phyloP scores from a whole-genome alignment of 2,329 filamentous ascomycete species.

The Chaetomium globosum region DNA sequence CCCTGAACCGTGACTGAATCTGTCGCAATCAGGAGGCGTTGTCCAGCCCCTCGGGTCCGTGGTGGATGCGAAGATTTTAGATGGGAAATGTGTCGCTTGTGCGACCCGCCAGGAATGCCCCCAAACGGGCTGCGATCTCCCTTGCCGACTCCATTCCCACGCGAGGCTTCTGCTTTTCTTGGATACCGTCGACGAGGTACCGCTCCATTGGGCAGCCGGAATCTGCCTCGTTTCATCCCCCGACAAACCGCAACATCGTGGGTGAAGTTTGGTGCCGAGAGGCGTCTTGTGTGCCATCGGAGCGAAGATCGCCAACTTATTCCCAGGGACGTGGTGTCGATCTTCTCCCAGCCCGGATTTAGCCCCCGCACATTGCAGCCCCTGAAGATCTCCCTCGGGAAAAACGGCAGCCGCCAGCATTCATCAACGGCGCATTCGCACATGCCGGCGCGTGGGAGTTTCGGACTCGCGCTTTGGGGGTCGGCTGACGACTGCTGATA shows the following conservation, averaged over 20 bases:
- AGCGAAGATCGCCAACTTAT: constrained; percentile 22
- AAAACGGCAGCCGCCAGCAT: not conserved
- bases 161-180: constrained; percentile 8
- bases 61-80: constrained; percentile 19
- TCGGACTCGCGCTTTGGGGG: constrained; percentile 1
- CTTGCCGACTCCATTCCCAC: constrained; percentile 25
- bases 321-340: constrained; percentile 21
- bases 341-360: constrained; percentile 25
- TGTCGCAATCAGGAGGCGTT: constrained; percentile 1
- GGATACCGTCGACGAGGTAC: not conserved
- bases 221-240: constrained; percentile 22
- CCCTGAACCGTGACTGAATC: not conserved
- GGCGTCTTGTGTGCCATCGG: constrained; percentile 1
- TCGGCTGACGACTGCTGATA: not conserved
- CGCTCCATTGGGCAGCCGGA: constrained; percentile 3
- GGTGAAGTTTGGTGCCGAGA: constrained; percentile 15
- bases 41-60: constrained; percentile 1
- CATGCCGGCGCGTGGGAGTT: constrained; percentile 8
- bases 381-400: constrained; percentile 28
- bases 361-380: constrained; percentile 25
- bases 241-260: constrained; percentile 11
- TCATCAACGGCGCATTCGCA: not conserved
- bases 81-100: constrained; percentile 17
- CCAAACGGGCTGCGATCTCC: constrained; percentile 27
- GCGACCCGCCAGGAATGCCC: constrained; percentile 12